Base-by-base conservation (phyloP, 169 alveolate genomes). In the Eimeria tenella region DNA sequence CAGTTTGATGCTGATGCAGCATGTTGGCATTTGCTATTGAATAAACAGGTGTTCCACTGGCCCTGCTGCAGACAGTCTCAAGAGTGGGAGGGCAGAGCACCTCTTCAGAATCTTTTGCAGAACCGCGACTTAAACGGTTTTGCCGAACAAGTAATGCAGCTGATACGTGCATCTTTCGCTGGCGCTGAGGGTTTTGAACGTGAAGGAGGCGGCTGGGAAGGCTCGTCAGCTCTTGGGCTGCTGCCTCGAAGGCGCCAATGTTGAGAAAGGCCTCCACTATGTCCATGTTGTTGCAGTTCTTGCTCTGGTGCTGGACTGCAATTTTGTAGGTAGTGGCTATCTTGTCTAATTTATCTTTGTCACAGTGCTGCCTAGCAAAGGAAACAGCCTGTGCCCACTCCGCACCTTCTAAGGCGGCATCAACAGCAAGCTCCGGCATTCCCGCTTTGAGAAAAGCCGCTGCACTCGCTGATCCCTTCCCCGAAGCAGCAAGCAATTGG, bases 381-480 rank as follows among this genome's bases (percentile, higher is more conserved):
- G 75, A 31, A 49, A 84, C 53, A 56, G 91, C 91, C 91, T 42
- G 49, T 42, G 31, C 79, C 91, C 91, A 84, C 25, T 84, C 91
- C n/a, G 79, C 91, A 58, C 91, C 63, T 11, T 31, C 21, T 49
- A 84, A 19, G 58, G 91, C 91, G 7, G 91, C 91, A 84, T 84
- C 79, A 10, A 84, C 75, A 17, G 91, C 91, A 58, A 13, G 79
- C 42, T 84, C 79, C 63, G 91, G 81, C 52, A 4, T 84, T 31
- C 79, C 81, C 70, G 91, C 91, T 31, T 63, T 84, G 53, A 84
- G 50, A 49, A 84, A 84, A 10, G 91, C 91, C 10, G 25, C 58
- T 19, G 91, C 79, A 60, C 79, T 60, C 6, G 91, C 81, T 5
- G 75, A n/a, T 62, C 91, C 91, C 62, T 49, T 84, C 63, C 91